Percentiles rank a stretch among this genome's conserved stretches.
Conservation (phyloP, 2,329 filamentous ascomycete genomes). For the Zymoseptoria brevis region DNA sequence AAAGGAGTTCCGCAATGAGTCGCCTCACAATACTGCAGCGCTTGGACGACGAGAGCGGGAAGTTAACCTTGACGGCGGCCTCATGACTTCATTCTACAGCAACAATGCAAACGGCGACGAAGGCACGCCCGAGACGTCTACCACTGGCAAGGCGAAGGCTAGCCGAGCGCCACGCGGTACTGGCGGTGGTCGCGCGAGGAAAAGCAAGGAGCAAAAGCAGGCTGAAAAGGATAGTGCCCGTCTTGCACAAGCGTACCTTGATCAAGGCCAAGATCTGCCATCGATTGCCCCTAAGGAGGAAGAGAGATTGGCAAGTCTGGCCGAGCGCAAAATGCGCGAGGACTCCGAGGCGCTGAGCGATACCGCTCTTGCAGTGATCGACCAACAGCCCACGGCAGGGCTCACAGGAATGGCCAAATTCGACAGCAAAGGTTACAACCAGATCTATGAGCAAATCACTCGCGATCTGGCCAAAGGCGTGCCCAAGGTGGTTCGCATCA, state of each 20-base stretch:
- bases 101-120: constrained; percentile 20
- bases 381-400: constrained; percentile 25
- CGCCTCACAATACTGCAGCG: constrained; percentile 38
- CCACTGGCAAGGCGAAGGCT: constrained; percentile 41
- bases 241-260: constrained; percentile 75
- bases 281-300: constrained; percentile 54
- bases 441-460: constrained; percentile 96
- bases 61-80: constrained; percentile 76
- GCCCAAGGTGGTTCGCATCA: constrained; percentile 83
- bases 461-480: constrained; percentile 89
- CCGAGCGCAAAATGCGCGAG: constrained; percentile 29
- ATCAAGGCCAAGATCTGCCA: constrained; percentile 67
- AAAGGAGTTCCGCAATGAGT: constrained; percentile 65
- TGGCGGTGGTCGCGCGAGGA: constrained; percentile 60
- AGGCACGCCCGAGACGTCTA: constrained; percentile 22
- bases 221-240: constrained; percentile 70
- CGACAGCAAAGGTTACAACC: constrained; percentile 63
- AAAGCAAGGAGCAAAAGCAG: constrained; percentile 70
- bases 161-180: constrained; percentile 27
- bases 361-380: constrained; percentile 23
- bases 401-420: constrained; percentile 29
- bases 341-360: constrained; percentile 52
- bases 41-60: constrained; percentile 33
- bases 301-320: constrained; percentile 37
- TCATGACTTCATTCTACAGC: constrained; percentile 70